phyloP scores from a whole-genome alignment of 1,139 yeast species.

The Kodamaea ohmeri region DNA sequence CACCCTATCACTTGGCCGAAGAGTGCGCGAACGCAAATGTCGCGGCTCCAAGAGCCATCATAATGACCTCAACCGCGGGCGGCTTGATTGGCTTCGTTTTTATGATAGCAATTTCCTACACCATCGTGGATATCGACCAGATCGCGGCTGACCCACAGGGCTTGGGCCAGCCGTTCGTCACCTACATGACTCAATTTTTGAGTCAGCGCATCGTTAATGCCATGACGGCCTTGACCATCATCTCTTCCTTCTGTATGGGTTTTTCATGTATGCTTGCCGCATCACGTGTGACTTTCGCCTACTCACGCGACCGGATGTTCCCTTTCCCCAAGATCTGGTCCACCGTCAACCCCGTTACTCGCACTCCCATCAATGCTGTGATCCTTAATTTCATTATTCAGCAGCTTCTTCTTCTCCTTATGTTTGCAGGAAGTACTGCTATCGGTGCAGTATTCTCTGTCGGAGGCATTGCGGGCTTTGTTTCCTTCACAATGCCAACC shows the following conservation, averaged over 20 bases:
- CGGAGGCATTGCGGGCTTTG: slow-evolving; percentile 74
- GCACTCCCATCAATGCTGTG: slow-evolving; percentile 70
- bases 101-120: slow-evolving; percentile 65
- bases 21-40: slow-evolving; percentile 63
- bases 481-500: slow-evolving; percentile 72
- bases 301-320: slow-evolving; percentile 68
- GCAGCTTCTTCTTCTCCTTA: slow-evolving; percentile 52
- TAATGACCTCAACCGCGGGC: slow-evolving; percentile 60
- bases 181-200: slow-evolving; percentile 54
- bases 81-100: slow-evolving; percentile 62
- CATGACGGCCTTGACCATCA: slow-evolving; percentile 55
- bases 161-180: slow-evolving; percentile 66
- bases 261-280: slow-evolving; percentile 68
- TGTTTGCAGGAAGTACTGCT: slow-evolving; percentile 70
- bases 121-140: slow-evolving; percentile 51
- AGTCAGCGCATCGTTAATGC: slow-evolving; percentile 45
- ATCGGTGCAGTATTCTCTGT: slow-evolving; percentile 75
- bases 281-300: slow-evolving; percentile 66
- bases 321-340: slow-evolving; percentile 56
- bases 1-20: slow-evolving; percentile 72
- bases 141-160: slow-evolving; percentile 50
- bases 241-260: slow-evolving; percentile 66
- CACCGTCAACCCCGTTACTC: slow-evolving; percentile 49
- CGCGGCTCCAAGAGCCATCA: slow-evolving; percentile 67
- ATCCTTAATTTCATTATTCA: slow-evolving; percentile 61